phyloP scores from a whole-genome alignment of 2,329 filamentous ascomycete genomes.

The Daldinia sp. region DNA sequence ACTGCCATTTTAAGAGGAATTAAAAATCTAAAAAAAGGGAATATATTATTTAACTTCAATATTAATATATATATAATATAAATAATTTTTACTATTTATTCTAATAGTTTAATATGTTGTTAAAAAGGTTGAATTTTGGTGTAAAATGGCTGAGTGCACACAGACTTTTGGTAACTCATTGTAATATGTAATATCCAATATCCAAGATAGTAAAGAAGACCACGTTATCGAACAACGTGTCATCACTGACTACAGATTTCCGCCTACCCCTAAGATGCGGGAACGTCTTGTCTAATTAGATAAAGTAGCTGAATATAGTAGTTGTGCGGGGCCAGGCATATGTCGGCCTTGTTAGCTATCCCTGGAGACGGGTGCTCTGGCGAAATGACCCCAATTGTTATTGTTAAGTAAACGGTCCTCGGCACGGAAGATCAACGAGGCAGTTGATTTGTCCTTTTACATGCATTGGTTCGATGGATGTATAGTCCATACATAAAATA shows the following conservation, averaged over 20 bases:
- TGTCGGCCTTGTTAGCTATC: conserved; percentile 17
- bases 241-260: conserved; percentile 30
- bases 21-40: too few species aligned
- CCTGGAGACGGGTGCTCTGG: conserved; percentile 19
- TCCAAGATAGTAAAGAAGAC: conserved; percentile 23
- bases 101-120: too few species aligned
- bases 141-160: too few species aligned
- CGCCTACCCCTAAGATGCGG: conserved; percentile 25
- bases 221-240: conserved; percentile 41
- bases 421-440: conserved; percentile 14
- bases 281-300: conserved; percentile 20
- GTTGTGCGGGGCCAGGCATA: conserved; percentile 21
- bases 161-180: too few species aligned
- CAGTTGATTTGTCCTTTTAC: conserved; percentile 2
- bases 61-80: too few species aligned
- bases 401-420: conserved; percentile 16
- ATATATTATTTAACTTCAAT: too few species aligned
- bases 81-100: too few species aligned
- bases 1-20: too few species aligned
- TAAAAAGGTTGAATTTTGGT: too few species aligned
- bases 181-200: conserved; percentile 18
- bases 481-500: neutral
- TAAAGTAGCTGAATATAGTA: conserved; percentile 23
- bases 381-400: conserved; percentile 12
- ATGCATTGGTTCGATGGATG: neutral